Percentiles rank a stretch among this genome's conserved stretches.
These are phyloP conservation scores for Aspergillus haitiensis DNA, from an alignment of 495 filamentous ascomycete genomes.

Conservation along the genomic window DNA sequence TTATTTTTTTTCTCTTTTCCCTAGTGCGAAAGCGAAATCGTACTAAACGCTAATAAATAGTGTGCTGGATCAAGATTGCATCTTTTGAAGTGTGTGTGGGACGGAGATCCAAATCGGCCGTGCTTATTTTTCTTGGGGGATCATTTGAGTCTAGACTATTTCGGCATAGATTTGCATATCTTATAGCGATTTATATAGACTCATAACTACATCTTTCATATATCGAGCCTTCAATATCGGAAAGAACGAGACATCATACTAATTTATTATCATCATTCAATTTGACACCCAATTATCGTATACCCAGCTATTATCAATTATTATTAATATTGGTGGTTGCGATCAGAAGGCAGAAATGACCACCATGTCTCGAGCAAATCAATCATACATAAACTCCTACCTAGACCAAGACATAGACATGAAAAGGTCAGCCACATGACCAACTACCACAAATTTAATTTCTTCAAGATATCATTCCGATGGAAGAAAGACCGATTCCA, in stretches of 20 bases:
- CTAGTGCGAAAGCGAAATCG: background rate
- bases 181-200: too few relatives aligned
- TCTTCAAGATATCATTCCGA: conserved; percentile 67
- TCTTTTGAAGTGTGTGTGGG: background rate
- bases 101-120: background rate
- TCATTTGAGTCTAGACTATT: conserved; percentile 2
- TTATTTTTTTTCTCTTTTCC: background rate
- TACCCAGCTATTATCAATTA: too few relatives aligned
- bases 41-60: background rate
- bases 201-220: too few relatives aligned
- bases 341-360: too few relatives aligned
- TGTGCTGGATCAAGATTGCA: conserved; percentile 8
- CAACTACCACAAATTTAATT: conserved; percentile 43
- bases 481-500: conserved; percentile 69
- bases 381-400: too few relatives aligned
- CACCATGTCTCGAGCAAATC: too few relatives aligned
- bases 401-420: too few relatives aligned
- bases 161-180: background rate
- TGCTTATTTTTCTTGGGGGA: background rate
- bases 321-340: too few relatives aligned
- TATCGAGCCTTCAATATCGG: too few relatives aligned
- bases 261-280: too few relatives aligned
- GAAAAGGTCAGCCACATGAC: background rate
- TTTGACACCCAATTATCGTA: too few relatives aligned
- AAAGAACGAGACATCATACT: too few relatives aligned